Evolutionary conservation across 768 basidiomycete species (phyloP).

Genomic region (Rubroboletus satanas): DNA sequence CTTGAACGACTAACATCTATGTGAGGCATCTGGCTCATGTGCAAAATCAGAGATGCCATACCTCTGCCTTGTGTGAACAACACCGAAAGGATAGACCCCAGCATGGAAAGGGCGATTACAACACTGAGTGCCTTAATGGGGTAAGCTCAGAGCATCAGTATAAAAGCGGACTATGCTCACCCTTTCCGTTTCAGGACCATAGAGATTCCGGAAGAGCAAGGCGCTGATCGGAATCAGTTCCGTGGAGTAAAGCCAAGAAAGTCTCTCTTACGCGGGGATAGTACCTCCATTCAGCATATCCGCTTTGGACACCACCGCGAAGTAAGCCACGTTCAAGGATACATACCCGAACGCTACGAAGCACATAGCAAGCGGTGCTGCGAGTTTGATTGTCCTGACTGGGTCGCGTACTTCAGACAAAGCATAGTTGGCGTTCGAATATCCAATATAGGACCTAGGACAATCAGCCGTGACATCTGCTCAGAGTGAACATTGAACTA

Average conservation of each 20-base stretch:
- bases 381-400: slow-evolving; percentile 51
- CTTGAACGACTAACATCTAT: slow-evolving; percentile 54
- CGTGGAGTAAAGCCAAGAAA: not conserved
- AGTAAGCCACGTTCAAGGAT: slow-evolving; percentile 68
- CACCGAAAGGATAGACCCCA: slow-evolving; percentile 61
- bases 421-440: slow-evolving; percentile 71
- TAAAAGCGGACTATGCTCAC: slow-evolving; percentile 31
- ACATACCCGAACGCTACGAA: slow-evolving; percentile 59
- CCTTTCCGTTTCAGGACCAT: slow-evolving; percentile 56
- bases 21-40: slow-evolving; percentile 2
- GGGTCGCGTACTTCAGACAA: slow-evolving; percentile 70
- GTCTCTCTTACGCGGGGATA: slow-evolving; percentile 58
- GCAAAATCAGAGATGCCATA: slow-evolving; percentile 24
- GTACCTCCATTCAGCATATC: slow-evolving; percentile 63
- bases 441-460: slow-evolving; percentile 66
- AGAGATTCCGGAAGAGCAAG: slow-evolving; percentile 71
- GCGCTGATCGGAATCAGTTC: slow-evolving; percentile 38
- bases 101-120: slow-evolving; percentile 59
- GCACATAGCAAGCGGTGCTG: slow-evolving; percentile 62
- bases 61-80: slow-evolving; percentile 68
- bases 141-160: not conserved
- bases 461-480: not conserved
- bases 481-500: not conserved
- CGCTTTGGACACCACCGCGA: slow-evolving; percentile 64
- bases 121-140: slow-evolving; percentile 49